Base-by-base conservation (phyloP, 345 rosid genomes). In the Citrus cavaleriei region DNA sequence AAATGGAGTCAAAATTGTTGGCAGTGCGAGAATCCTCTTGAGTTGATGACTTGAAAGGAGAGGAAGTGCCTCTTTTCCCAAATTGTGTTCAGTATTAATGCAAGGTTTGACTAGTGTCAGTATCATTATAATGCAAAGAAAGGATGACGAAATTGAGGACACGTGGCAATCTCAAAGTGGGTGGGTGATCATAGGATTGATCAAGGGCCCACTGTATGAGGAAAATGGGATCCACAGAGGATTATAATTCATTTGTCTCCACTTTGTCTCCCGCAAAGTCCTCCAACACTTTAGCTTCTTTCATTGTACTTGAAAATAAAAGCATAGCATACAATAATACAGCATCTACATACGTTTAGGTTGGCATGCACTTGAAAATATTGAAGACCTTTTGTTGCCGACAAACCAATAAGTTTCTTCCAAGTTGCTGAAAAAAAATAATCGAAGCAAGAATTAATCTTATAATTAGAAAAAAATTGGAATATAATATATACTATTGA, bases 251-350 rank as follows among this genome's bases (percentile, higher is more conserved):
- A 61, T 35, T 78, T 81, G 91, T 83, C 88, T 65, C 83, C 89
- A 74, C 82, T 40, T 64, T 84, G 88, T 88, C 88, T 49, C 88
- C 88, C 84, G 21, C 13, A 19, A 4, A 7, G 24, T 28, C 24
- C 54, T 10, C 13, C 25, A 46, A 18, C 35, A 68, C 34, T 18
- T 27, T 32, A 75, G 22, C 21, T 66, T 67, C 82, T 66, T 82
- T 66, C 85, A 49, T 70, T 88, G 88, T 86, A 84, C 85, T 85
- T 87, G 51, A 40, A 73, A 79, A 72, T 75, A 83, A 51, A 80
- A 81, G 80, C 82, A 78, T 40, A 10, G 30, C 81, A 73, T 40
- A 57, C 81, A 70, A 49, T 12, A 24, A 16, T n/a, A 38, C 58
- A 78, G 62, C 75, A 81, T 27, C 68, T 54, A 40, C 1, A 40